Evolutionary conservation across 345 rosid genomes (phyloP).

Genomic region (Durio zibethinus): DNA sequence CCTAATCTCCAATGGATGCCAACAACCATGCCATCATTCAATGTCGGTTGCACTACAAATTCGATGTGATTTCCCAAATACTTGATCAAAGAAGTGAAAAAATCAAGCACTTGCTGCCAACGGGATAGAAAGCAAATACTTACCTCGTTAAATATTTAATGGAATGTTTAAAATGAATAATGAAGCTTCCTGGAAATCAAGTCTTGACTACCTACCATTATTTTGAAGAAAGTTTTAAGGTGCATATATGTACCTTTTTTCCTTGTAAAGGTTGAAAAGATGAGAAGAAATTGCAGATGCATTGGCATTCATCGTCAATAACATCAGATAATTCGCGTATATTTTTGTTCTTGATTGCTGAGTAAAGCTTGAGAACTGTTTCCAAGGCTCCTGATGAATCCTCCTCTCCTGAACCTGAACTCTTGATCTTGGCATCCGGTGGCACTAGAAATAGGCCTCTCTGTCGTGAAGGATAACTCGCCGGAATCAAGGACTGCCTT

Average conservation of each 20-base stretch:
- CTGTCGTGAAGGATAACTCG: neutral
- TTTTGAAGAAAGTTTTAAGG: neutral
- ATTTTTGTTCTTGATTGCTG: constrained; percentile 46
- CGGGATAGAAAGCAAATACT: neutral
- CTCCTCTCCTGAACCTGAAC: constrained; percentile 25
- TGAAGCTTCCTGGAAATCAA: neutral
- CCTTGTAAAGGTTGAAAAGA: constrained; percentile 54
- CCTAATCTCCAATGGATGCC: constrained; percentile 71
- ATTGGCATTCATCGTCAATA: constrained; percentile 70
- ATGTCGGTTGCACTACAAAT: constrained; percentile 50
- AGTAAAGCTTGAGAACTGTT: constrained; percentile 57
- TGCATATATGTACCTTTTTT: constrained; percentile 48
- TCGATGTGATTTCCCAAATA: constrained; percentile 54
- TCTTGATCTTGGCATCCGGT: constrained; percentile 14
- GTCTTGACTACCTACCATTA: neutral
- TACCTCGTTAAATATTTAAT: neutral
- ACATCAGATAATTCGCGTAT: constrained; percentile 45
- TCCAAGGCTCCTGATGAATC: constrained; percentile 39
- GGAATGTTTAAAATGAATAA: neutral
- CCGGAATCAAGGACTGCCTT: constrained; percentile 7
- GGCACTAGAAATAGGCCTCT: constrained; percentile 16
- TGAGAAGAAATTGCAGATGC: constrained; percentile 54
- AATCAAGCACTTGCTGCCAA: constrained; percentile 70
- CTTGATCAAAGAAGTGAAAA: constrained; percentile 49
- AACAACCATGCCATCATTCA: constrained; percentile 61